Base-by-base conservation (phyloP, 1,284 basidiomycete species). In the Boletus hoseneyae region DNA sequence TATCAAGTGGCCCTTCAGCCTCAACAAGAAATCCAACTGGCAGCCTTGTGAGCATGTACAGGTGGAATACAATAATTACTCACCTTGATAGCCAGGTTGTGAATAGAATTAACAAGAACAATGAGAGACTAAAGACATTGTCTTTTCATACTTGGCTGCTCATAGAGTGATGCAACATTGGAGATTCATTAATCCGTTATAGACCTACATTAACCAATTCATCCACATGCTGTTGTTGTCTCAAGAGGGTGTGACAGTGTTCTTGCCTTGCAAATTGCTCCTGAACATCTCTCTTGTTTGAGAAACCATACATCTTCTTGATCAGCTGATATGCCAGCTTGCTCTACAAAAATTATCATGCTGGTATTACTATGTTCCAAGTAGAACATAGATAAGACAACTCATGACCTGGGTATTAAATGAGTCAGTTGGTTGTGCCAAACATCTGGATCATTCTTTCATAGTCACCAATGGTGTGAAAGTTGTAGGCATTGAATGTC, bases 241-340 rank as follows among this genome's bases (percentile, higher is more conserved):
- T 45, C 12, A 54, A 38, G n/a, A 48, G 45, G 0, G 45, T 53
- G 6, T 9, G 6, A 4, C 1, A 5, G 15, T 0, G 19, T 33
- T 53, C 51, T 15, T 53, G 51, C 6, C 15, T 54, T 1, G 34
- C 23, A 1, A 54, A 46, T 23, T 54, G 53, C 3, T 41, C 18
- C 0, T 37, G 0, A 0, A 54, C 9, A 10, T 9, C 3, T 4
- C 25, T 53, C 35, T 53, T 54, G 32, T 51, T 51, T 7, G 25
- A 43, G 5, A 7, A 4, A 4, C 10, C 7, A 2, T 52, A 45
- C 33, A 43, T 44, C 13, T 21, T 40, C 34, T 52, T 52, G 27
- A 52, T 34, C 15, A 16, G 6, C 7, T 7, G 4, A 23, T 53
- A 36, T 1, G 27, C 40, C 5, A 25, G 44, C 19, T 53, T 33